phyloP scores from a whole-genome alignment of 192 early-diverging fungal species.

The Gonapodya prolifera region DNA sequence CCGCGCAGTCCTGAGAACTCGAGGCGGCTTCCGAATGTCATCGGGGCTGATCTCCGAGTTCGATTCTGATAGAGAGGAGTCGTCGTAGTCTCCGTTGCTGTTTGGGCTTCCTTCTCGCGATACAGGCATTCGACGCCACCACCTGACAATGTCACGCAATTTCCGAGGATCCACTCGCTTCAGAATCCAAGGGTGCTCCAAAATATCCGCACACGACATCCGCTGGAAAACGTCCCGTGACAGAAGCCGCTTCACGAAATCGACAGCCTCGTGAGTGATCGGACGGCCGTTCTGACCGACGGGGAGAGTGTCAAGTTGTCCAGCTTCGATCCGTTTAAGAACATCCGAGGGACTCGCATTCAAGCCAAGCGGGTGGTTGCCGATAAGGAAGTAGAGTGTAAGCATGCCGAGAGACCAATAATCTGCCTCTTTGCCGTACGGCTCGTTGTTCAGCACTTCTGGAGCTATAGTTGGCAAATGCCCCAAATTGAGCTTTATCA shows the following conservation, averaged over 20 bases:
- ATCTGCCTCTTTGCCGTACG: slow-evolving; percentile 52
- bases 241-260: not conserved
- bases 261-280: not conserved
- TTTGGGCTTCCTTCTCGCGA: not conserved
- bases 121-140: not conserved
- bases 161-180: not conserved
- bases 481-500: not conserved
- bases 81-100: not conserved
- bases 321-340: not conserved
- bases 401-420: slow-evolving; percentile 67
- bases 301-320: not conserved
- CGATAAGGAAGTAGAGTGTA: slow-evolving; percentile 11
- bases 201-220: not conserved
- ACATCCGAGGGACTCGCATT: not conserved
- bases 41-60: not conserved
- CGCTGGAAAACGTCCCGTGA: not conserved
- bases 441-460: slow-evolving; percentile 50
- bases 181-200: not conserved
- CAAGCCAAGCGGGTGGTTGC: not conserved
- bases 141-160: not conserved
- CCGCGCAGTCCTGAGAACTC: not conserved
- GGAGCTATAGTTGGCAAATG: too few relatives aligned
- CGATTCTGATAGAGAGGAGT: not conserved
- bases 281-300: not conserved
- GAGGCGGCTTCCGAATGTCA: not conserved